Conservation (phyloP, 371 early-diverging fungal species). For the Syncephalastrum sp. region DNA sequence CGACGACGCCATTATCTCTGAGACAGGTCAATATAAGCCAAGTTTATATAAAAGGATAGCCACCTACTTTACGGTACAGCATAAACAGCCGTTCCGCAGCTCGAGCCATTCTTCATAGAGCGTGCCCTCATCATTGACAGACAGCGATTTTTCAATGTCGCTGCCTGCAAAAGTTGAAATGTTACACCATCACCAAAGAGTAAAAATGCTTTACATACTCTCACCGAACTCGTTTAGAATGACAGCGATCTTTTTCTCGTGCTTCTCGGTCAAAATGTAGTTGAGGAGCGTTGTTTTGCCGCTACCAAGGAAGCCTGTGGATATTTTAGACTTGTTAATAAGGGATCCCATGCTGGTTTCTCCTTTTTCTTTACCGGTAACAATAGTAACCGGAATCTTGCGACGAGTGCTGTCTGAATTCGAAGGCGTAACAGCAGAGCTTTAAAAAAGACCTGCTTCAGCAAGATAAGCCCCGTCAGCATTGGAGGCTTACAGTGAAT, state of each 20-base stretch:
- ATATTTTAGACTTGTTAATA: too few species aligned
- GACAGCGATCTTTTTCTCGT: slow-evolving; percentile 93
- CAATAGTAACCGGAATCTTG: slow-evolving; percentile 76
- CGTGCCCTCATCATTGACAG: slow-evolving; percentile 76
- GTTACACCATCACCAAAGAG: background rate
- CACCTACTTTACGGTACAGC: slow-evolving; percentile 91
- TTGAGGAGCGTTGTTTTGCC: slow-evolving; percentile 94
- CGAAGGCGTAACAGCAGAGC: background rate
- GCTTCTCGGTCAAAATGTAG: slow-evolving; percentile 86
- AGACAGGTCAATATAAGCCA: background rate
- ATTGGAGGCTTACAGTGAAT: slow-evolving; percentile 11
- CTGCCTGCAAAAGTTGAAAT: slow-evolving; percentile 49
- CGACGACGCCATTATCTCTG: slow-evolving; percentile 91
- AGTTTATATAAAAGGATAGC: background rate
- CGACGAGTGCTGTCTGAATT: slow-evolving; percentile 12
- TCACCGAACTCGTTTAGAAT: slow-evolving; percentile 90
- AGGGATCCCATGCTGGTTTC: too few species aligned
- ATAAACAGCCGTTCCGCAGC: slow-evolving; percentile 93
- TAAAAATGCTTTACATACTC: slow-evolving; percentile 28
- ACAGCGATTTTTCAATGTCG: slow-evolving; percentile 93
- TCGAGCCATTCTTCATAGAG: slow-evolving; percentile 96
- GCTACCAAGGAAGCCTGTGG: slow-evolving; percentile 79
- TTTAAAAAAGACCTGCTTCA: background rate
- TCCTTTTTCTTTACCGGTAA: slow-evolving; percentile 48
- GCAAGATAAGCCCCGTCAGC: background rate